Conservation (phyloP, 768 basidiomycete species). For the Omphalotus guepiniiformis region DNA sequence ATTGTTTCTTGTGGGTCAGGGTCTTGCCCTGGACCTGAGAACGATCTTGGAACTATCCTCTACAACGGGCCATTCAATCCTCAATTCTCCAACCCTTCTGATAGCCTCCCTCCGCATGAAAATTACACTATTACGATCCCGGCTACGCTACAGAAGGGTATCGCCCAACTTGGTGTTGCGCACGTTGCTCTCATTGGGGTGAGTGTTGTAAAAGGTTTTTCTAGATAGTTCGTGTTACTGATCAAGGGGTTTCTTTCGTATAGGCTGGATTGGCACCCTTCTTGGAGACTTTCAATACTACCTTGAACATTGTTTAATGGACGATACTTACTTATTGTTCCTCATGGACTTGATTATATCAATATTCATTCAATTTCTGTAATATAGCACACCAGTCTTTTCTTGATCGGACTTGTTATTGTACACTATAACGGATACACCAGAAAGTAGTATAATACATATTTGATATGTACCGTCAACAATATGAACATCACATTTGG, state of each 20-base stretch:
- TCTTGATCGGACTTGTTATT: too few species aligned
- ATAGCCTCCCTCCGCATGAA: slow-evolving; percentile 7
- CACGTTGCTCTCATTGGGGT: slow-evolving; percentile 7
- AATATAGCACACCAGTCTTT: too few species aligned
- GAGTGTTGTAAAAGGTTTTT: neutral
- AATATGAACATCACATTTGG: too few species aligned
- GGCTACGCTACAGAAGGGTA: neutral
- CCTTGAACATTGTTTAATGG: slow-evolving; percentile 1
- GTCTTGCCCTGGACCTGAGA: slow-evolving; percentile 19
- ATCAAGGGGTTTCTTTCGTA: neutral
- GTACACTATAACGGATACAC: too few species aligned
- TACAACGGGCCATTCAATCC: slow-evolving; percentile 44
- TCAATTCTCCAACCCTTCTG: slow-evolving; percentile 10
- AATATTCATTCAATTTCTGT: too few species aligned
- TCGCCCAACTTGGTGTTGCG: neutral
- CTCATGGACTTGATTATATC: too few species aligned
- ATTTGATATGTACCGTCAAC: too few species aligned
- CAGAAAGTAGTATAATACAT: too few species aligned
- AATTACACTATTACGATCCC: slow-evolving; percentile 5
- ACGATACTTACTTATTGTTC: too few species aligned
- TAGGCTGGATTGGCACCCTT: slow-evolving; percentile 6
- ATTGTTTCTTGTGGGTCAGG: slow-evolving; percentile 32
- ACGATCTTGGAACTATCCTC: slow-evolving; percentile 37
- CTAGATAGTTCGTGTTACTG: neutral
- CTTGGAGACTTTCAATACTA: slow-evolving; percentile 3